These are phyloP conservation scores for Fraxinus nigra DNA, from an alignment of 305 asterid species.

Conservation along the genomic window DNA sequence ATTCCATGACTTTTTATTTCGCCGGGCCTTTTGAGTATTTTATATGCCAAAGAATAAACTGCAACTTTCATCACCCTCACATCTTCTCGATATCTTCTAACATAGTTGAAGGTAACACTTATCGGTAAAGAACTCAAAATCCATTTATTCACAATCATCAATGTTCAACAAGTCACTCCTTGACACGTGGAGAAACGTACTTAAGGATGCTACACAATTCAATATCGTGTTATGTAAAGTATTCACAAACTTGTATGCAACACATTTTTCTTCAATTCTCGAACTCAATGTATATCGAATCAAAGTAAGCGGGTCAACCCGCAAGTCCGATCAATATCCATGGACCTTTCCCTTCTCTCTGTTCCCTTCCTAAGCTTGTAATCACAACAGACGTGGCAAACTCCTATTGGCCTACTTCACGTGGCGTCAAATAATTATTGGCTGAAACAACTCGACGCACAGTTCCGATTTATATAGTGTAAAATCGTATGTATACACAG, in stretches of 20 bases:
- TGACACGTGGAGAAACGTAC: neutral
- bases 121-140: neutral
- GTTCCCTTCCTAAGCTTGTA: constrained; percentile 30
- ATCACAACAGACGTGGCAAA: constrained; percentile 42
- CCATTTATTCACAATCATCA: neutral
- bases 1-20: neutral
- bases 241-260: neutral
- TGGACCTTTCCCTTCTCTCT: constrained; percentile 11
- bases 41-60: neutral
- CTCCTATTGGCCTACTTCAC: constrained; percentile 41
- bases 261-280: neutral
- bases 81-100: too few relatives aligned
- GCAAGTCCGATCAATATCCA: constrained; percentile 20
- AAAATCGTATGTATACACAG: neutral
- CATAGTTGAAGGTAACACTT: neutral
- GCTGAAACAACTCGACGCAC: constrained; percentile 27
- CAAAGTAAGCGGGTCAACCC: constrained; percentile 35
- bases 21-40: neutral
- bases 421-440: constrained; percentile 34
- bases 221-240: too few relatives aligned
- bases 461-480: constrained; percentile 8
- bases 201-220: neutral
- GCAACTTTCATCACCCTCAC: neutral
- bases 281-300: neutral
- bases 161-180: neutral